Base-by-base conservation (phyloP, 768 basidiomycete species). In the Sporobolomyces pararoseus region DNA sequence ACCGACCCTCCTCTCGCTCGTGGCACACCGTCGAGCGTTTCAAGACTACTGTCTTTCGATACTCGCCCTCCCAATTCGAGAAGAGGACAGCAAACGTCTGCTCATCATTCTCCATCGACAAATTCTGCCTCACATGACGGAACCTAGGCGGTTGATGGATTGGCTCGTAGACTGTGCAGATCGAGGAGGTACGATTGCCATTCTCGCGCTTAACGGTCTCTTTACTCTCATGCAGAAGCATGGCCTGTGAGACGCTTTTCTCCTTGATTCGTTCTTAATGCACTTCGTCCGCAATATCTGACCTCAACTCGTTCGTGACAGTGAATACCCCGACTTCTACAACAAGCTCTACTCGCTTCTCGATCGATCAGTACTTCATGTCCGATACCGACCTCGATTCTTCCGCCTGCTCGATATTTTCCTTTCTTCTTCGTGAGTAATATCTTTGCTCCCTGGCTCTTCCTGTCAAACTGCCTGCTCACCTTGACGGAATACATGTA, bases 311-410 rank as follows among this genome's bases (percentile, higher is more conserved):
- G 10, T 9, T 17, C 9, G 17, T 37, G 35, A 57, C 31, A 97
- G 95, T 14, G 96, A 99, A 76, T 98, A 95, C 77, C 94, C 96
- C 3, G 88, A 87, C 16, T 97, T 99, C 81, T 99, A 96, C 81
- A 89, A 87, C 9, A 87, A 89, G 7, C 84, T 99, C 3, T 98
- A 98, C 78, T 84, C 87, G 1, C 89, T 97, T 78, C 84, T 98
- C 25, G 89, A 95, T 77, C 84, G 88, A 14, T 86, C 93, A 25
- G 84, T 96, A 6, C 84, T 99, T 10, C 95, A 98, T 76, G 84
- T 90, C 60, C 95, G 91, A 77, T 89, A 96, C 77, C 86, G 96
- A 17, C 89, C 95, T 2, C 85, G 95, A 49, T 98, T 99, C 81
- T 96, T 99, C 84, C 86, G 95, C 34, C 82, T 98, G 75, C 85